Conservation (phyloP, 2,329 filamentous ascomycete genomes). For the Pezicula rhizophila region DNA sequence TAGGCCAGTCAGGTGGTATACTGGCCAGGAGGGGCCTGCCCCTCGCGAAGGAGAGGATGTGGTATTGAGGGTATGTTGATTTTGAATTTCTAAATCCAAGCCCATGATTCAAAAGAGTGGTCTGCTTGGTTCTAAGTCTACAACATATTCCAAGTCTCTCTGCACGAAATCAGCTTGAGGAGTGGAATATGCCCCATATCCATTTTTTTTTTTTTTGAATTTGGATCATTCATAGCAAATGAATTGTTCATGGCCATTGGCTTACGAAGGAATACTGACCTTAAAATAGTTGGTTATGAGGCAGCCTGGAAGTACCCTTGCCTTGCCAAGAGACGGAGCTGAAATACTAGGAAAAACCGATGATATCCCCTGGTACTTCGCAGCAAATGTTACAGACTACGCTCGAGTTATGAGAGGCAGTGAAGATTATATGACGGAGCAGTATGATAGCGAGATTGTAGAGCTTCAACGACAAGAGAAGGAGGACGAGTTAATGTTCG, state of each 20-base stretch:
- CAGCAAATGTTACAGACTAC: slow-evolving; percentile 90
- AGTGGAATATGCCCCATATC: too few relatives aligned
- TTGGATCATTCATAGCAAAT: too few relatives aligned
- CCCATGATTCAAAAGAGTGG: too few relatives aligned
- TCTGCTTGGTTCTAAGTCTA: too few relatives aligned
- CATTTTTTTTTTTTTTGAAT: too few relatives aligned
- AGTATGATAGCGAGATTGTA: slow-evolving; percentile 74
- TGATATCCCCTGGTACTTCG: slow-evolving; percentile 91
- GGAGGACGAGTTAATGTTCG: slow-evolving; percentile 88
- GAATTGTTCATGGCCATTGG: too few relatives aligned
- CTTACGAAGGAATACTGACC: too few relatives aligned
- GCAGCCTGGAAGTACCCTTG: slow-evolving; percentile 73
- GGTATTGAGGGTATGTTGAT: slow-evolving; percentile 52
- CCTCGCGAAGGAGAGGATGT: slow-evolving; percentile 84
- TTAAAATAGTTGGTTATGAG: slow-evolving; percentile 61
- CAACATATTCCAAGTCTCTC: too few relatives aligned
- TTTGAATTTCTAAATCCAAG: too few relatives aligned
- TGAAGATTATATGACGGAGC: slow-evolving; percentile 75
- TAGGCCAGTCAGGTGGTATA: slow-evolving; percentile 83
- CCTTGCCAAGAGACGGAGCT: slow-evolving; percentile 73
- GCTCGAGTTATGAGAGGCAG: slow-evolving; percentile 93
- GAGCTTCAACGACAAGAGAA: slow-evolving; percentile 71
- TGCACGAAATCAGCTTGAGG: too few relatives aligned
- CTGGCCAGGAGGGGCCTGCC: slow-evolving; percentile 75
- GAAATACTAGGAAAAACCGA: slow-evolving; percentile 64